Percentiles rank a stretch among this genome's conserved stretches.
Conservation (phyloP, 805 yeast genomes). For the Wickerhamomyces hampshirensis region DNA sequence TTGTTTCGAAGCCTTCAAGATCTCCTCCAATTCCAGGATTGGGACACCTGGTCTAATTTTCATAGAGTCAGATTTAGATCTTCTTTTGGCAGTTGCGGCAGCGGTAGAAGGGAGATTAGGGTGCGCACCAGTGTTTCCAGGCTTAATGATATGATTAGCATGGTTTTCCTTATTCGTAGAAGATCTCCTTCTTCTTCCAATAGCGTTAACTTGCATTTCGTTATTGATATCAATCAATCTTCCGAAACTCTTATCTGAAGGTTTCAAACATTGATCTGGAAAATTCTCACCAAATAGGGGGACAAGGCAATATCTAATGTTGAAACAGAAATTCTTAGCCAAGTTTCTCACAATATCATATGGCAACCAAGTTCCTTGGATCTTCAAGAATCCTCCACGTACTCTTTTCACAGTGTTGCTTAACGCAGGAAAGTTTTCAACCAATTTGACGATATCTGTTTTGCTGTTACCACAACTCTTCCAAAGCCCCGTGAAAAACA, state of each 20-base stretch:
- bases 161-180: not conserved
- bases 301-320: conserved; percentile 66
- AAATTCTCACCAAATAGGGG: conserved; percentile 78
- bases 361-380: conserved; percentile 94
- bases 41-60: conserved; percentile 5
- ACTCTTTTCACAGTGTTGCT: conserved; percentile 48
- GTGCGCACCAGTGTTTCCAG: too few relatives aligned
- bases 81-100: conserved; percentile 5
- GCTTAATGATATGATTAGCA: not conserved
- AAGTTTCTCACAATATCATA: conserved; percentile 59
- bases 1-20: conserved; percentile 25
- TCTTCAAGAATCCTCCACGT: conserved; percentile 85
- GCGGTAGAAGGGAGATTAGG: too few relatives aligned
- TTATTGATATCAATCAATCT: conserved; percentile 17
- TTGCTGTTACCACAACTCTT: conserved; percentile 47
- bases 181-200: conserved; percentile 9
- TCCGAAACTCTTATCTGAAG: conserved; percentile 20
- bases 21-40: conserved; percentile 22
- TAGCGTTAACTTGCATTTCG: conserved; percentile 1
- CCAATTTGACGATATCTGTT: conserved; percentile 70
- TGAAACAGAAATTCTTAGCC: conserved; percentile 72
- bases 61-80: conserved; percentile 22
- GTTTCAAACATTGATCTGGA: conserved; percentile 29
- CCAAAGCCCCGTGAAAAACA: conserved; percentile 19
- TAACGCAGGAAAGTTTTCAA: conserved; percentile 28